Evolutionary conservation across 1,284 basidiomycete species (phyloP), one percentile per base, ranked within the genome.

Genomic region (Ceratobasidium papillatum): DNA sequence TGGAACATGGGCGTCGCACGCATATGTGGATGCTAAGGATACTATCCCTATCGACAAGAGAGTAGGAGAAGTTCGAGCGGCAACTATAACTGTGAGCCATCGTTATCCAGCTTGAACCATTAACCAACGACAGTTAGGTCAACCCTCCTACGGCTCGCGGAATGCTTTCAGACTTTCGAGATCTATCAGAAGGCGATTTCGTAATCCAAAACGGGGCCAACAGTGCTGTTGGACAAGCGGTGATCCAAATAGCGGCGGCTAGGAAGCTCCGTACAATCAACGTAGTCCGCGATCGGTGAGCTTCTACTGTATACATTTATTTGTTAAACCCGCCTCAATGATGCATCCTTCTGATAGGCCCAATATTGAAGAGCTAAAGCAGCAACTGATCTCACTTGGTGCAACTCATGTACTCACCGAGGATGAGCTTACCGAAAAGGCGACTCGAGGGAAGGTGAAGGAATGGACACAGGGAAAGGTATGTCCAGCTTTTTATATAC

Each of bases 141-240:
- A 95, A 95, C 78, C 92, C 92, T 2, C 86, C 93, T 0, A 94
- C 94, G 0, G 94, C 94, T 0, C 90, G 90, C 76, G 90, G 92
- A 78, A 92, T 95, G 90, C 85, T 95, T 5, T 85, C 85, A 41
- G 87, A 92, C 66, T 94, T 91, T 81, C 85, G 89, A 5, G 79
- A 85, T 34, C 85, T 94, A 54, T 78, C 87, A 69, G 82, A 85
- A 64, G 91, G 88, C 0, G 91, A 93, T 71, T 94, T 90, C 89
- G 84, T 95, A 5, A 81, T 94, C 22, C 94, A 95, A 80, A 95
- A 95, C 77, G 94, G 92, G 19, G 93, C 93, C 0, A 95, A 95
- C 79, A 93, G 91, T 77, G 91, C 93, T 30, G 92, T 93, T 76
- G 63, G 92, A 12, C 91, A 94, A 84, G 88, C 89, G 0, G 91